Base-by-base conservation (phyloP, 208 protist genomes). In the Sergeia podlipaevii region DNA sequence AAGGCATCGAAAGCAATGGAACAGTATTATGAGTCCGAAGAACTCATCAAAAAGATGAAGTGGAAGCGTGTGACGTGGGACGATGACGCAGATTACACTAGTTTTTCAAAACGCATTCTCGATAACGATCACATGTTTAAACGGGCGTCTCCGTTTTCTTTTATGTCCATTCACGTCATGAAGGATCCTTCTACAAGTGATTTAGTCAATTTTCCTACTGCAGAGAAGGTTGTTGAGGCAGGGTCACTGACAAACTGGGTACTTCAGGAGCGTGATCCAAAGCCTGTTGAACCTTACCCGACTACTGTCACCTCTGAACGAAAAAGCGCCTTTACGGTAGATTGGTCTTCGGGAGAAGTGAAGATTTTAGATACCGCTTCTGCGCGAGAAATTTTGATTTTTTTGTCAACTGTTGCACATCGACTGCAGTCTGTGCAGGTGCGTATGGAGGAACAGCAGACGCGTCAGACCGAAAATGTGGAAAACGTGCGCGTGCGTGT, bases 41-140 rank as follows among this genome's bases (percentile, higher is more conserved):
- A 97, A 32, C 57, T 97, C 2, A 71, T 80, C 11, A 97, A 95
- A 59, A 49, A 63, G 8, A 95, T 97, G 78, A 97, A 97, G 57
- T 97, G 88, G 85, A 97, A 97, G 55, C 65, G 85, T 15, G 76
- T 97, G 4, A 95, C 91, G 4, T 97, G 88, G 84, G 86, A 97
- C 52, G 85, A 94, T 1, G 75, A 82, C 8, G 91, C 86, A 0
- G 88, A 97, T 58, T 97, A 93, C 62, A 50, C 61, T 0, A 70
- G 67, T 32, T 95, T 97, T 66, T 87, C 87, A n/a, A 76, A 80
- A 36, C 73, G 88, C 4, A 30, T 97, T 7, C 47, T 93, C 15
- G 88, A 97, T 57, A 94, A 93, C 48, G 80, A 92, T 56, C 36
- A 11, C 23, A 76, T 95, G 70, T 86, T 97, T 38, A 92, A 91